Conservation (phyloP, 225 moss, liverwort and hornwort genomes). For the Ulota crispa region DNA sequence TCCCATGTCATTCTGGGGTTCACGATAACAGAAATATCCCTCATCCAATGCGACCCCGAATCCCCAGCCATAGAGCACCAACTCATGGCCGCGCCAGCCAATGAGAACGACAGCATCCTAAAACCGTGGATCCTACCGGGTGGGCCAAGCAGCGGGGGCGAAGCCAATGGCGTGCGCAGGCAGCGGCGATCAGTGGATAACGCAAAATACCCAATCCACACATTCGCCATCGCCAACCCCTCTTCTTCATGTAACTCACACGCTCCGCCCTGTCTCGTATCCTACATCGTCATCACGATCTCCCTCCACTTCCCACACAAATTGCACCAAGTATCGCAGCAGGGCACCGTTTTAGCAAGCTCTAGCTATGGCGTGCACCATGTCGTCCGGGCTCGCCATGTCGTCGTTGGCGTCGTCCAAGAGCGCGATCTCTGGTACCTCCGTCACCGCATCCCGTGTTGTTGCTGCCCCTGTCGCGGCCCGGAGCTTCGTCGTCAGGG, state of each 20-base stretch:
- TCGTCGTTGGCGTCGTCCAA: slow-evolving; percentile 36
- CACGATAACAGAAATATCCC: too few species aligned
- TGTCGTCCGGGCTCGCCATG: slow-evolving; percentile 39
- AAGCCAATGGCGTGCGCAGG: not conserved
- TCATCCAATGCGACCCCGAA: not conserved
- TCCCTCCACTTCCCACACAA: too few species aligned
- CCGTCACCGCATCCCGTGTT: slow-evolving; percentile 23
- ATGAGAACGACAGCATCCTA: not conserved
- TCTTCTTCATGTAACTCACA: not conserved
- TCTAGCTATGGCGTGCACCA: slow-evolving; percentile 44
- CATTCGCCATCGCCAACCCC: slow-evolving; percentile 4
- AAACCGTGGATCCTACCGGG: not conserved
- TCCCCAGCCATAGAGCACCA: not conserved
- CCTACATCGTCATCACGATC: not conserved
- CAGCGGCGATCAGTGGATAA: slow-evolving; percentile 8
- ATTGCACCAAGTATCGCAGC: not conserved
- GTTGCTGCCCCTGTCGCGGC: not conserved
- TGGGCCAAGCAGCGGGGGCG: not conserved
- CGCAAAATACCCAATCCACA: slow-evolving; percentile 15
- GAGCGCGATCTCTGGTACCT: slow-evolving; percentile 29
- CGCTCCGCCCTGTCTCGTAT: not conserved
- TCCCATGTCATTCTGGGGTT: too few species aligned
- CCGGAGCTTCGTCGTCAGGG: slow-evolving; percentile 31
- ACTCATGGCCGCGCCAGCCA: not conserved
- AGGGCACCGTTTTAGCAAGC: not conserved